Evolutionary conservation across 2,329 filamentous ascomycete genomes (phyloP), one percentile per base, ranked within the genome.

Genomic region (Neonectria sp.): DNA sequence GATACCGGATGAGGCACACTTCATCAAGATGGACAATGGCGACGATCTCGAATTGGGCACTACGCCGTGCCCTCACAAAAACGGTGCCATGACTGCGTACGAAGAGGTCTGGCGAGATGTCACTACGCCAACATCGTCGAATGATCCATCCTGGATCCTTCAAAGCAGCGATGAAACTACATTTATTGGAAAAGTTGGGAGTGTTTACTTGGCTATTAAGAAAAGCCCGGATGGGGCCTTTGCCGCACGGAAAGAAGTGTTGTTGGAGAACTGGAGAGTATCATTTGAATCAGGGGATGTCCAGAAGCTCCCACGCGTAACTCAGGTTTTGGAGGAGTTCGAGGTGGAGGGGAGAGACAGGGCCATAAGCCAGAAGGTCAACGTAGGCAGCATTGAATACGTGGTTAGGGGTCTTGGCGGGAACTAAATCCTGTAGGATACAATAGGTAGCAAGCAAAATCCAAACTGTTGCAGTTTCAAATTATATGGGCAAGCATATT

Each of bases 91-190:
- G 48, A 67, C 68, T 11, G 57, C 55, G 9, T 73, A 73, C 48
- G 66, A 73, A 51, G 71, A 73, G 46, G 56, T 72, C 7, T 73
- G 71, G 71, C 60, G 71, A 40, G 70, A 73, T 46, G 58, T 72
- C 13, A 73, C 70, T 9, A 12, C 60, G 3, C 63, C 49, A 21
- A n/a, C 27, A 4, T 9, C 45, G 4, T n/a, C 60, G 6, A 48
- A 40, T 11, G 55, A 66, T 11, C 46, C n/a, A 8, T 68, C 71
- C 2, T 73, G 71, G 71, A 73, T 73, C 25, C 46, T 73, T 6
- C 71, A 73, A 37, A 72, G 71, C 40, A 27, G 11, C 17, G 68
- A 73, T 56, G 66, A 57, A 12, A 53, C 51, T 48, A 57, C 60
- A 4, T 73, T 73, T 57, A n/a, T 73, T 43, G 71, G 68, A 4